Evolutionary conservation across 169 alveolate species (phyloP).

Genomic region (Plasmodium fragile): DNA sequence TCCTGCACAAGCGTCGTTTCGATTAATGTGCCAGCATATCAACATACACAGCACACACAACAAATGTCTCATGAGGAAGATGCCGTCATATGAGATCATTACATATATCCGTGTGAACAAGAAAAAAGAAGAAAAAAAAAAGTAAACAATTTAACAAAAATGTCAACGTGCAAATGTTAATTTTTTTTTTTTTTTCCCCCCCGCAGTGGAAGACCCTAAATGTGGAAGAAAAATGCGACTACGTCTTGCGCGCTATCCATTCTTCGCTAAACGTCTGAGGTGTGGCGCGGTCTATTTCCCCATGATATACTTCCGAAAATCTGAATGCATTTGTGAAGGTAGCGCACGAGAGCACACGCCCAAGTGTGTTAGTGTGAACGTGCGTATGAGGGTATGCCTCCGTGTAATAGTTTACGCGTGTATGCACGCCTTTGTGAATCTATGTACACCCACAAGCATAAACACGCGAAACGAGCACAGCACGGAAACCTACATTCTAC

Average conservation of each 20-base stretch:
- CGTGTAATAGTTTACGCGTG: background rate
- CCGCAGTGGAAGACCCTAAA: conserved; percentile 58
- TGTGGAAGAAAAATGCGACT: conserved; percentile 69
- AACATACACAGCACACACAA: background rate
- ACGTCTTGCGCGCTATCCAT: conserved; percentile 48
- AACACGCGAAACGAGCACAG: background rate
- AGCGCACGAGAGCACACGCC: background rate
- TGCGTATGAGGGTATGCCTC: background rate
- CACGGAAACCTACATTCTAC: conserved; percentile 44
- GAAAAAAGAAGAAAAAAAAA: background rate
- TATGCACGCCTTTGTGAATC: background rate
- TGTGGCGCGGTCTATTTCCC: background rate
- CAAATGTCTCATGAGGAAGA: background rate
- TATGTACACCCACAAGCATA: background rate
- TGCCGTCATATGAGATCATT: background rate
- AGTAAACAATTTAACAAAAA: background rate
- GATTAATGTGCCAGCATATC: background rate
- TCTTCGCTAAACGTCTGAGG: conserved; percentile 24
- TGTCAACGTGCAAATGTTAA: background rate
- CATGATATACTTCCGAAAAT: conserved; percentile 69
- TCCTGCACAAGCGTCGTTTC: background rate
- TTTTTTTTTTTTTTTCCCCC: conserved; percentile 1
- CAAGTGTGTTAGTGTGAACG: background rate
- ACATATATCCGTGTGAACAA: background rate
- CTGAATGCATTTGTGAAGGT: conserved; percentile 6